phyloP scores from a whole-genome alignment of 108 stramenopile species.

The Tribonema minus region DNA sequence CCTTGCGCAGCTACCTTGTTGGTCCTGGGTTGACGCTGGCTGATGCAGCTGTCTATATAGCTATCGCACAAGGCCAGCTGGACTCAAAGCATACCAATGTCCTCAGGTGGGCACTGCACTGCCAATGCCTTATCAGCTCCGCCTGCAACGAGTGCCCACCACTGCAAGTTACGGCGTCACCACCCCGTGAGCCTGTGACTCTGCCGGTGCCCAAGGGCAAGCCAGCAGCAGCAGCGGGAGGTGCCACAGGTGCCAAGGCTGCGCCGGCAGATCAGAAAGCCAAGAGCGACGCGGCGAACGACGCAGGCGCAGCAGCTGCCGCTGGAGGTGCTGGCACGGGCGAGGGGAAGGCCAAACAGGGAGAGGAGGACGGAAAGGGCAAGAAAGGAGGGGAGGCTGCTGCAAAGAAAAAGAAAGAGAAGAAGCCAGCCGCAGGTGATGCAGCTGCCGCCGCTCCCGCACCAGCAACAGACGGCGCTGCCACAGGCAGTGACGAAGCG shows the following conservation, averaged over 20 bases:
- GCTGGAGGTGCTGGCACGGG: neutral
- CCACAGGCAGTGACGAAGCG: neutral
- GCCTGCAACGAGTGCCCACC: no score
- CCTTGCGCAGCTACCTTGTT: conserved; percentile 5
- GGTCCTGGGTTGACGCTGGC: conserved; percentile 11
- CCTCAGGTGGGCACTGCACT: neutral
- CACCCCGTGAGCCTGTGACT: neutral
- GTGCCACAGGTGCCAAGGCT: neutral
- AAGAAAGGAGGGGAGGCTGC: neutral
- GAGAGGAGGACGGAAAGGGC: no score
- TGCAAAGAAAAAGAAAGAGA: neutral
- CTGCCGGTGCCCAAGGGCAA: neutral
- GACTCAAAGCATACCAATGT: neutral
- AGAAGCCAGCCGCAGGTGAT: neutral
- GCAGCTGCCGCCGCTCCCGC: neutral
- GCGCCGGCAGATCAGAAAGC: neutral
- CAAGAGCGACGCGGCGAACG: neutral
- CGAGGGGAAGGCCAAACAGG: neutral
- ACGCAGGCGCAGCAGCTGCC: neutral
- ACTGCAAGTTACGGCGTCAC: neutral
- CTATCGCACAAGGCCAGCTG: neutral
- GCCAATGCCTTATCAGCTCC: neutral
- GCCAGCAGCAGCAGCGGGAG: neutral
- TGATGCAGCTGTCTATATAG: neutral
- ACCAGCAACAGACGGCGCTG: no score